Evolutionary conservation across 2,329 filamentous ascomycete species (phyloP), one percentile per base, ranked within the genome.

Genomic region (Fusarium kyushuense): DNA sequence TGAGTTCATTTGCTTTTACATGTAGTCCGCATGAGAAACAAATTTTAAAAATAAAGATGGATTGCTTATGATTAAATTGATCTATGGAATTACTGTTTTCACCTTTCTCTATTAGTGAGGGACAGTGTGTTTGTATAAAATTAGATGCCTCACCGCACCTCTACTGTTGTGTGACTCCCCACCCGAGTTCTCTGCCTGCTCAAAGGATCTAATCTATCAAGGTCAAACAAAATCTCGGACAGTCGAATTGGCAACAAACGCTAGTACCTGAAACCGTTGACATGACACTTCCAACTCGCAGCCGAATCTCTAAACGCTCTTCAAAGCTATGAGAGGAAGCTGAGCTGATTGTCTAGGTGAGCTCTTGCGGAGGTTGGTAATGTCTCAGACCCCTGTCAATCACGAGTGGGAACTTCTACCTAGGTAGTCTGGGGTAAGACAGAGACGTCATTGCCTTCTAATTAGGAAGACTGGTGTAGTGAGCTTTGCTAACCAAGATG

Each of bases 361-460:
- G 29, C 21, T 62, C 29, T 48, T 36, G 51, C 48, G 48, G 62
- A 48, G 63, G 62, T 36, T 66, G 63, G 63, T 61, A 40, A 46
- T 57, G 63, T 57, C 56, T 65, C 43, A 36, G 33, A 23, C 48
- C 55, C 63, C 36, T 56, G 55, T 42, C 32, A 30, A 49, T 48
- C 19, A 40, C 9, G 33, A 19, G 30, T 43, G 36, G 49, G 9
- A 46, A 35, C 17, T 41, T 27, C 23, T 35, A n/a, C n/a, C n/a
- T n/a, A n/a, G n/a, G n/a, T n/a, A 32, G 38, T 21, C 38, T 33
- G 21, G 48, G 23, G 30, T 35, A 27, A 23, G 30, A 45, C 35
- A 49, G 27, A 40, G 27, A 40, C 27, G 45, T 57, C 59, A 64
- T 48, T 43, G 17, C 30, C 49, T 35, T 12, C 32, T 38, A 25